phyloP scores from a whole-genome alignment of 495 filamentous ascomycete genomes.

The Hypoxylon trugodes region DNA sequence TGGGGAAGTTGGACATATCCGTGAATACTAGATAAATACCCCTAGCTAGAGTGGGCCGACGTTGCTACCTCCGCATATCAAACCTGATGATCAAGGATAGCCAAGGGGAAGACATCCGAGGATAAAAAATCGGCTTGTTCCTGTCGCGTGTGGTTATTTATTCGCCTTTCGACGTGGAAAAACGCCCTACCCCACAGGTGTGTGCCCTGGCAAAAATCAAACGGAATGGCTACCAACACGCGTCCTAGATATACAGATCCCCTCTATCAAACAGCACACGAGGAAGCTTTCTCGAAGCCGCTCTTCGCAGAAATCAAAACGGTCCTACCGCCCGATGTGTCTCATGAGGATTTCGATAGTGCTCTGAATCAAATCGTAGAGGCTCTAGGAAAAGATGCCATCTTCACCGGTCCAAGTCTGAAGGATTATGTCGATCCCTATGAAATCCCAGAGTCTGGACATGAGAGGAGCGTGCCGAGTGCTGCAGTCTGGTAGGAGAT shows the following conservation, averaged over 20 bases:
- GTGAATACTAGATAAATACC: constrained; percentile 12
- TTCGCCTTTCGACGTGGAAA: not conserved
- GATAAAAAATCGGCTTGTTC: constrained; percentile 4
- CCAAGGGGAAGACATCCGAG: not conserved
- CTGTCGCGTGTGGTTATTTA: not conserved
- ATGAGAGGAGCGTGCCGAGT: constrained; percentile 47
- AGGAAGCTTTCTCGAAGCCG: constrained; percentile 39
- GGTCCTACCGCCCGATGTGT: constrained; percentile 54
- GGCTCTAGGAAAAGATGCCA: constrained; percentile 44
- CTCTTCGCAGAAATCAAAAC: constrained; percentile 23
- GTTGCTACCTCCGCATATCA: constrained; percentile 30
- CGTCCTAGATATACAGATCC: constrained; percentile 28
- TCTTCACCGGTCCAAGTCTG: constrained; percentile 43
- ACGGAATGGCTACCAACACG: constrained; percentile 3
- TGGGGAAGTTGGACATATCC: constrained; percentile 26
- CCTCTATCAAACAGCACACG: constrained; percentile 40
- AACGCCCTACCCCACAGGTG: not conserved
- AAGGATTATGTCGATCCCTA: constrained; percentile 52
- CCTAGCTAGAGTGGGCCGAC: constrained; percentile 9
- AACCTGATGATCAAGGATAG: not conserved
- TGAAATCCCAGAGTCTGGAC: constrained; percentile 41
- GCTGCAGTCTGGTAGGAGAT: constrained; percentile 45
- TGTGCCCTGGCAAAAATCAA: not conserved
- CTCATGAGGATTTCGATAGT: constrained; percentile 42
- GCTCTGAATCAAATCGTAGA: constrained; percentile 40